Evolutionary conservation across 1,284 basidiomycete species (phyloP).

Genomic region (Naganishia cerealis): DNA sequence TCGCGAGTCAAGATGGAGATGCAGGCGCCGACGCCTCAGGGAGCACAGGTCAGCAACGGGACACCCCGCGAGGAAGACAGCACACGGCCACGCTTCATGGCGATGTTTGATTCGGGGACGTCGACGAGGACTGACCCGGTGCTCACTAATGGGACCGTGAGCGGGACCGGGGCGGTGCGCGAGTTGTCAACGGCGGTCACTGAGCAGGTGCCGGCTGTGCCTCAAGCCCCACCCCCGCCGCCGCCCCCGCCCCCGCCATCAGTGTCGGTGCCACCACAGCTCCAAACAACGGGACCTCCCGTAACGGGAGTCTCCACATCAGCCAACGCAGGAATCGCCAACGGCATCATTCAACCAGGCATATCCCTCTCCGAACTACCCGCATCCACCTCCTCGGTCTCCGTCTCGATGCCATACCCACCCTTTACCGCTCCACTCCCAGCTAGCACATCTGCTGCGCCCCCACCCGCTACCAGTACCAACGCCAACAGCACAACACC

Average conservation of each 20-base stretch:
- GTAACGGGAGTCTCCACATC: no score
- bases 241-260: not conserved
- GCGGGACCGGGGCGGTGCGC: not conserved
- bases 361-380: not conserved
- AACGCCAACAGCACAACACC: not conserved
- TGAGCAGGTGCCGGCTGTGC: not conserved
- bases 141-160: no score
- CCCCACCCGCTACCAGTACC: not conserved
- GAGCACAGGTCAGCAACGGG: not conserved
- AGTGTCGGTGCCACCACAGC: not conserved
- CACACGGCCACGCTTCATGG: conserved; percentile 5
- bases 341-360: not conserved
- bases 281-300: not conserved
- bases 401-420: not conserved
- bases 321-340: not conserved
- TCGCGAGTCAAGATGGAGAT: conserved; percentile 9
- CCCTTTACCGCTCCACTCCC: not conserved
- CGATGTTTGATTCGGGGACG: conserved; percentile 13
- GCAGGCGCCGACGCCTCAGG: no score
- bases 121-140: not conserved
- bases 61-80: not conserved
- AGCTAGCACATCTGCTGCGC: not conserved
- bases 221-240: not conserved
- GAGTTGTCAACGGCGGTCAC: not conserved
- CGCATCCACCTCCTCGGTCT: not conserved